A percentile compares a stretch with the other conserved stretches of the same genome.
These are phyloP conservation scores for Ophidiomyces ophidiicola DNA, from an alignment of 2,329 filamentous ascomycete species.

Conservation along the genomic window DNA sequence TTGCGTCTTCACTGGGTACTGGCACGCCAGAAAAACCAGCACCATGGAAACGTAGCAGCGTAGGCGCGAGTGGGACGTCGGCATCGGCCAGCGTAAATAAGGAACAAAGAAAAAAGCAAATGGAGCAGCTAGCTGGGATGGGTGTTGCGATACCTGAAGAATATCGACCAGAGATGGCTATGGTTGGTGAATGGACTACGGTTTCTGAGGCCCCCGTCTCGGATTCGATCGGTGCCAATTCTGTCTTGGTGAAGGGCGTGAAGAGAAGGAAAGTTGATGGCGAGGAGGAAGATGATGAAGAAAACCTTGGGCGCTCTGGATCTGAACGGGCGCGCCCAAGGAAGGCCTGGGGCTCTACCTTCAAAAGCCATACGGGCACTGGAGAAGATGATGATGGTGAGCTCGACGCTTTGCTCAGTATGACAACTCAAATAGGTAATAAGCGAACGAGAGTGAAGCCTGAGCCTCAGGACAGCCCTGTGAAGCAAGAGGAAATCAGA, in stretches of 20 bases:
- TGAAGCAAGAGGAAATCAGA: constrained; percentile 16
- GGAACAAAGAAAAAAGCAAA: constrained; percentile 66
- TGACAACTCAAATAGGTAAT: constrained; percentile 27
- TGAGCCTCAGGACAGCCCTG: constrained; percentile 7
- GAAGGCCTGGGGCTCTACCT: constrained; percentile 36
- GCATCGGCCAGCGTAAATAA: constrained; percentile 37
- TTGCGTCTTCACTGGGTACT: constrained; percentile 35
- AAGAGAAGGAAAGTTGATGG: constrained; percentile 36
- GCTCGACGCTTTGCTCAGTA: constrained; percentile 34
- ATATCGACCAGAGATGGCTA: constrained; percentile 66
- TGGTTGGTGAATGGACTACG: constrained; percentile 78
- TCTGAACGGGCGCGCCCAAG: constrained; percentile 17
- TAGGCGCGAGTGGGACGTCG: constrained; percentile 17
- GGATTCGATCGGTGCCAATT: constrained; percentile 25
- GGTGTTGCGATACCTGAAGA: constrained; percentile 74
- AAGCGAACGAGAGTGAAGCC: constrained; percentile 16
- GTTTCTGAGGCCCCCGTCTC: constrained; percentile 40
- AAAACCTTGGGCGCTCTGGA: constrained; percentile 24
- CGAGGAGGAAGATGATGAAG: constrained; percentile 34
- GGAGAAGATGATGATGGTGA: constrained; percentile 27
- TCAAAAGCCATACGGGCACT: constrained; percentile 27
- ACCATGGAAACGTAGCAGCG: constrained; percentile 22
- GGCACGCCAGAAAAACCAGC: constrained; percentile 12
- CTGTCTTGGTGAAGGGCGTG: constrained; percentile 34
- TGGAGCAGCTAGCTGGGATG: constrained; percentile 76